Percentiles rank a stretch among this genome's conserved stretches.
Conservation (phyloP, 495 filamentous ascomycete species). For the Trichoderma parareesei region DNA sequence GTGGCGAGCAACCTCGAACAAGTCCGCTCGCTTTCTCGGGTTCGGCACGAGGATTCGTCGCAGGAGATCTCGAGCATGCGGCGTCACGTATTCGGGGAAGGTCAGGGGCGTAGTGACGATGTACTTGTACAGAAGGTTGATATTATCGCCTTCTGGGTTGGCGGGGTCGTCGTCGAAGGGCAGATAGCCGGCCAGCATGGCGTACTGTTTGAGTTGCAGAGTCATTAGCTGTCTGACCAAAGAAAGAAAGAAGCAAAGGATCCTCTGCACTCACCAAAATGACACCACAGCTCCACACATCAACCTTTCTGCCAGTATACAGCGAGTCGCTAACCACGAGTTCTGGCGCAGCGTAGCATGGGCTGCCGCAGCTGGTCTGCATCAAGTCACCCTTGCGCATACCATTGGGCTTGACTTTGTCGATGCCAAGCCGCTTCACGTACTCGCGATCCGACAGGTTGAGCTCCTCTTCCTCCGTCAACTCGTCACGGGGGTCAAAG, state of each 20-base stretch:
- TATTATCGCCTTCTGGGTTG: constrained; percentile 98
- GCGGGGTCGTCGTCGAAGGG: constrained; percentile 98
- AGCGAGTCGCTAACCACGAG: constrained; percentile 95
- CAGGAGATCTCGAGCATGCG: constrained; percentile 88
- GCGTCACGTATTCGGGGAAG: constrained; percentile 98
- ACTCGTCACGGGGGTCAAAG: constrained; percentile 80
- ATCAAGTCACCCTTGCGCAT: constrained; percentile 64
- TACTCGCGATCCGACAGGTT: constrained; percentile 77
- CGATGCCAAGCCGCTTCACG: constrained; percentile 68
- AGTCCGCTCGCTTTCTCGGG: constrained; percentile 84
- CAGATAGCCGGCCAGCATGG: constrained; percentile 97
- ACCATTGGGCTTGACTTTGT: constrained; percentile 50
- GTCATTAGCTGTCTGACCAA: neutral
- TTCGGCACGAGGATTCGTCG: constrained; percentile 94
- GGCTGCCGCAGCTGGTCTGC: constrained; percentile 77
- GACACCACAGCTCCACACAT: constrained; percentile 98
- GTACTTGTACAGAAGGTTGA: constrained; percentile 98
- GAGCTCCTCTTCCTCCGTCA: constrained; percentile 84
- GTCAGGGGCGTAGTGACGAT: constrained; percentile 96
- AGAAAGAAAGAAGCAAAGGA: neutral
- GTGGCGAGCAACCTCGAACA: constrained; percentile 96
- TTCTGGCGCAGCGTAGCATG: constrained; percentile 95
- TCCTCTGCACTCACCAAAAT: constrained; percentile 68
- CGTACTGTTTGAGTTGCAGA: constrained; percentile 58
- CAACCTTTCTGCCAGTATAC: constrained; percentile 95